phyloP scores from a whole-genome alignment of 2,329 filamentous ascomycete genomes.

The Amylocarpus encephaloides region DNA sequence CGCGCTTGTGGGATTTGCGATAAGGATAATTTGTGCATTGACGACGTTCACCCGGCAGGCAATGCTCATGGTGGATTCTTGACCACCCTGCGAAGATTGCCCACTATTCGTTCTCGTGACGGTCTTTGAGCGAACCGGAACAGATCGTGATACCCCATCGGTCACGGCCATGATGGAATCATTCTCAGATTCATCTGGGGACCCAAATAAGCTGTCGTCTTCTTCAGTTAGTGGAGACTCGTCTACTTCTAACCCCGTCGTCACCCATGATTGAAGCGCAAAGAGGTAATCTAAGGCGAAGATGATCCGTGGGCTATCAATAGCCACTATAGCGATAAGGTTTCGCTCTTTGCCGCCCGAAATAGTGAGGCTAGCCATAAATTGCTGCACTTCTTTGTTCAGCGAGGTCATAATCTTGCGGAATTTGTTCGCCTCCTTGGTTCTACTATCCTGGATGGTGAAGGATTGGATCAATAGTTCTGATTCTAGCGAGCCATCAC shows the following conservation, averaged over 20 bases:
- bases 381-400: slow-evolving; percentile 91
- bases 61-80: slow-evolving; percentile 55
- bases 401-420: slow-evolving; percentile 96
- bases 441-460: slow-evolving; percentile 88
- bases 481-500: slow-evolving; percentile 83
- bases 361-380: slow-evolving; percentile 96
- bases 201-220: slow-evolving; percentile 48
- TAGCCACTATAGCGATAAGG: slow-evolving; percentile 83
- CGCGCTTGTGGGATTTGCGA: slow-evolving; percentile 84
- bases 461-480: slow-evolving; percentile 92
- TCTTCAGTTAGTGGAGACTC: slow-evolving; percentile 46
- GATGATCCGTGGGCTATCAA: slow-evolving; percentile 92
- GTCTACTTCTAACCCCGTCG: slow-evolving; percentile 62
- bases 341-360: slow-evolving; percentile 75
- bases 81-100: slow-evolving; percentile 25
- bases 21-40: slow-evolving; percentile 91
- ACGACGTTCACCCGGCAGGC: slow-evolving; percentile 92
- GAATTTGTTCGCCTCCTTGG: slow-evolving; percentile 87
- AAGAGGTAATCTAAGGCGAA: slow-evolving; percentile 95
- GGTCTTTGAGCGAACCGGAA: slow-evolving; percentile 18
- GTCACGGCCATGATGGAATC: slow-evolving; percentile 40
- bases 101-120: slow-evolving; percentile 22
- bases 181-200: slow-evolving; percentile 51
- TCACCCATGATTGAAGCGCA: slow-evolving; percentile 77
- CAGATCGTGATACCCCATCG: slow-evolving; percentile 6